phyloP scores from a whole-genome alignment of 140 eudicot genomes.

The Bidens hawaiensis region DNA sequence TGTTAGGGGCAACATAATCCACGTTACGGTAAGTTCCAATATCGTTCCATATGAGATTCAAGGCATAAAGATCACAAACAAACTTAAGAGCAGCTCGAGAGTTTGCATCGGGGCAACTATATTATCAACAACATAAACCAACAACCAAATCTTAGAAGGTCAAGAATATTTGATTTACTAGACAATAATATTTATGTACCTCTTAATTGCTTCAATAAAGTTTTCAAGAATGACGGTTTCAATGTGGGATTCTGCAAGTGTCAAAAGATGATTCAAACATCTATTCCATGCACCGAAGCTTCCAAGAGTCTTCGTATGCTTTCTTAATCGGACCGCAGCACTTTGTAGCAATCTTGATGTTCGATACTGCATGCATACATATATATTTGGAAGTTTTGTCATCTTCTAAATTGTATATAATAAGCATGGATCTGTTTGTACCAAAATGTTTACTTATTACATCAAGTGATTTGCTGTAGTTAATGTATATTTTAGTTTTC shows the following conservation, averaged over 20 bases:
- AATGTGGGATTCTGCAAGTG: conserved; percentile 94
- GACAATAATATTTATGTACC: conserved; percentile 29
- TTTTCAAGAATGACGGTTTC: conserved; percentile 81
- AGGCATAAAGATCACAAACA: conserved; percentile 85
- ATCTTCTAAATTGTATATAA: not conserved
- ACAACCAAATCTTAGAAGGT: not conserved
- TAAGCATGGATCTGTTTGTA: no score
- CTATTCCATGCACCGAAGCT: conserved; percentile 97
- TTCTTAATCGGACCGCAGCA: conserved; percentile 73
- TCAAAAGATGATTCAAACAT: conserved; percentile 91
- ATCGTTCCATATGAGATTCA: conserved; percentile 91
- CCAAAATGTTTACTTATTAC: no score
- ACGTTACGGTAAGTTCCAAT: conserved; percentile 95
- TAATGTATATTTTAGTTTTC: no score
- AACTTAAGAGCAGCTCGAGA: conserved; percentile 84
- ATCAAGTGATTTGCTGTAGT: no score
- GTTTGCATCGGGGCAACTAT: conserved; percentile 84
- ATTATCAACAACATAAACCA: conserved; percentile 1
- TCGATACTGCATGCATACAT: conserved; percentile 67
- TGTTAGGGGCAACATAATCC: conserved; percentile 96
- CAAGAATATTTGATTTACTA: not conserved
- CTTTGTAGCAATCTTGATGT: conserved; percentile 95
- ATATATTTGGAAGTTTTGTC: not conserved
- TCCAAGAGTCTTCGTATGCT: conserved; percentile 90
- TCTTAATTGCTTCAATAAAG: conserved; percentile 63